Percentiles rank a stretch among this genome's conserved stretches.
Evolutionary conservation across 495 filamentous ascomycete genomes (phyloP).

Genomic region (Neurospora sp.): DNA sequence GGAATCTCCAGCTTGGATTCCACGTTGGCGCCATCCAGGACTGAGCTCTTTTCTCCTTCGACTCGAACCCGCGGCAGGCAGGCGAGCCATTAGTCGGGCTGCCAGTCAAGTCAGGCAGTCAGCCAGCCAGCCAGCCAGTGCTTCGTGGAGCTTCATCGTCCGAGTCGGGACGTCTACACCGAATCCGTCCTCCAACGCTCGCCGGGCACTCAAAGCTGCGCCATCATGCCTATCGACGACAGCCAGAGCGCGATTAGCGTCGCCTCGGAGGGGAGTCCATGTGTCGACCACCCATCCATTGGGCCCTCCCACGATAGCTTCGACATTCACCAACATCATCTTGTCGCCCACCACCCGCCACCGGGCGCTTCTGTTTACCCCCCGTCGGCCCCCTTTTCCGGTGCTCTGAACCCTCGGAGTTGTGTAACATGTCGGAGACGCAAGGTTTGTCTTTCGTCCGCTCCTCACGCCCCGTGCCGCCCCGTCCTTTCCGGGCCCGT

Average conservation of each 20-base stretch:
- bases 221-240: constrained; percentile 9
- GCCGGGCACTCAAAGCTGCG: not conserved
- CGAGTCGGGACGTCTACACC: not conserved
- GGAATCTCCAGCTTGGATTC: not conserved
- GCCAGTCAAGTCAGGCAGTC: not conserved
- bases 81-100: not conserved
- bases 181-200: not conserved
- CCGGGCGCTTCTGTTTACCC: constrained; percentile 48
- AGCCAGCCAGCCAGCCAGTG: not conserved
- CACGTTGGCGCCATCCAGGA: not conserved
- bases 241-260: not conserved
- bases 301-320: constrained; percentile 16
- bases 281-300: constrained; percentile 4
- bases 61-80: not conserved
- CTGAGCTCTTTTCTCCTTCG: not conserved
- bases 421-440: constrained; percentile 76
- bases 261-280: constrained; percentile 7
- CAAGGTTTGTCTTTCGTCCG: constrained; percentile 45
- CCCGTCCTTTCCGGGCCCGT: not conserved
- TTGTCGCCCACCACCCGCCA: constrained; percentile 54
- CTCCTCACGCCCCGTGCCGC: not conserved
- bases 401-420: constrained; percentile 52
- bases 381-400: constrained; percentile 27
- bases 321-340: constrained; percentile 52
- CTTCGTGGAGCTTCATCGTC: not conserved